A percentile compares a stretch with the other conserved stretches of the same genome.
Conservation (phyloP, 1,139 yeast species). For the Casaregolazyma suthepensis region DNA sequence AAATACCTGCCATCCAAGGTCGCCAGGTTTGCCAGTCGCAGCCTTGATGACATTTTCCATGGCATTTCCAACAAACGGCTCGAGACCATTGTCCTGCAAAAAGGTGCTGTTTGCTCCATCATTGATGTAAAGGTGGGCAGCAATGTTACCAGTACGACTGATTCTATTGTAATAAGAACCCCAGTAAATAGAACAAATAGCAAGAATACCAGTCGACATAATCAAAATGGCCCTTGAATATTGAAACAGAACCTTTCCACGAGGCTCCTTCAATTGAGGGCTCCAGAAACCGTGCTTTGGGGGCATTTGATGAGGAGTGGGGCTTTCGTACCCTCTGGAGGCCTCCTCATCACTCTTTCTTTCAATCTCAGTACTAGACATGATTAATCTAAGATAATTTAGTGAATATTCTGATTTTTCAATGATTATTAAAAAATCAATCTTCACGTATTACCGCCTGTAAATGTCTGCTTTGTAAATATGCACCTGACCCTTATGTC, state of each 20-base stretch:
- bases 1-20: constrained; percentile 26
- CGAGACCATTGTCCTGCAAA: constrained; percentile 19
- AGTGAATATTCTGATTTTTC: neutral
- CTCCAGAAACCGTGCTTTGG: constrained; percentile 5
- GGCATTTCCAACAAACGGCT: constrained; percentile 36
- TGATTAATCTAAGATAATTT: neutral
- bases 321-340: neutral
- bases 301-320: neutral
- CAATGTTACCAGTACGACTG: constrained; percentile 37
- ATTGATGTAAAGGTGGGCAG: constrained; percentile 43
- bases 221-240: constrained; percentile 1
- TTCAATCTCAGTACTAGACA: neutral
- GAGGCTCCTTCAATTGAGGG: neutral
- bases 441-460: too few species aligned
- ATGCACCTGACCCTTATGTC: too few species aligned
- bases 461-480: too few species aligned
- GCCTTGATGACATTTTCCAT: constrained; percentile 26
- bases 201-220: constrained; percentile 15
- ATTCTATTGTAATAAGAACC: constrained; percentile 47
- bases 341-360: neutral
- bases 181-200: constrained; percentile 52
- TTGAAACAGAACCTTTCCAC: constrained; percentile 4
- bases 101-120: constrained; percentile 32
- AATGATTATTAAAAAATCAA: too few species aligned
- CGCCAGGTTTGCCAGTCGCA: constrained; percentile 21